Percentiles rank a stretch among this genome's conserved stretches.
Evolutionary conservation across 2,329 filamentous ascomycete genomes (phyloP).

Genomic region (Fusarium scirpi): DNA sequence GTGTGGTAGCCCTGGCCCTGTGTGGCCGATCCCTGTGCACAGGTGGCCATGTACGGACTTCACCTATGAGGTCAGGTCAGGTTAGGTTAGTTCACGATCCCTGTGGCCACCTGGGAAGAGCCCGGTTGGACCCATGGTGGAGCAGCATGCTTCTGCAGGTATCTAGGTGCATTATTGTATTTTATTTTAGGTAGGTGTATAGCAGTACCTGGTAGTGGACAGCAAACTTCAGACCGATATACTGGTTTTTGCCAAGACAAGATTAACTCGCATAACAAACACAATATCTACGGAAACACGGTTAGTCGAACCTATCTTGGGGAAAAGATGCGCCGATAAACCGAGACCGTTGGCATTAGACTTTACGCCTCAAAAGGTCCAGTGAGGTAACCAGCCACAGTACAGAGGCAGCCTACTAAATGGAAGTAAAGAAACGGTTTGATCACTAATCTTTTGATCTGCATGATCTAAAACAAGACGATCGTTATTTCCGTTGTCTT

Average conservation of each 20-base stretch:
- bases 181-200: too few species aligned
- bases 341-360: background rate
- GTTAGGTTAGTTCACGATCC: background rate
- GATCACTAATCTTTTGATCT: conserved; percentile 20
- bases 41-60: background rate
- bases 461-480: background rate
- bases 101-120: background rate
- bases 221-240: background rate
- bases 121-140: background rate
- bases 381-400: background rate
- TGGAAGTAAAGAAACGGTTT: background rate
- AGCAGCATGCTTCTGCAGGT: background rate
- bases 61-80: background rate
- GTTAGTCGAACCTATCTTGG: background rate
- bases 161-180: too few species aligned
- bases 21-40: background rate
- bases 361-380: background rate
- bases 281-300: background rate
- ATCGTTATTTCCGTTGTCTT: background rate
- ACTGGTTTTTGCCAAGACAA: background rate
- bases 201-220: background rate
- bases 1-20: background rate
- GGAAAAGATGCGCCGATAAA: background rate
- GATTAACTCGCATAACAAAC: background rate
- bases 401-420: background rate